A percentile compares a stretch with the other conserved stretches of the same genome.
Conservation (phyloP, 2,329 filamentous ascomycete species). For the Elsinoe perseae region DNA sequence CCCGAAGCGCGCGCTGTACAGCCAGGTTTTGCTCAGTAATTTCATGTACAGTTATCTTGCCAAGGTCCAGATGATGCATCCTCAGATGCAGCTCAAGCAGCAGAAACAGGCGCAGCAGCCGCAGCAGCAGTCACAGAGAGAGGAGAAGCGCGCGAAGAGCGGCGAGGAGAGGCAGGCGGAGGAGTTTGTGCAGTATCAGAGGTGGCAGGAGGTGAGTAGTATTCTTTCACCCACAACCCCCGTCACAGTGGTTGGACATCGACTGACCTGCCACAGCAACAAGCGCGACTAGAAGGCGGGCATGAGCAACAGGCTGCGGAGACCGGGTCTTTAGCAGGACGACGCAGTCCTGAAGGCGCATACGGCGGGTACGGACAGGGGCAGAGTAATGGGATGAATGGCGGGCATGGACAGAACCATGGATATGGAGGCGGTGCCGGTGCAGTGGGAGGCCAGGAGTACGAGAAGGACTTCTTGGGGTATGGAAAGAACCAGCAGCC, state of each 20-base stretch:
- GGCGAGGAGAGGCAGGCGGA: slow-evolving; percentile 23
- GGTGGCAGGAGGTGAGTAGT: slow-evolving; percentile 32
- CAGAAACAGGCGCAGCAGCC: slow-evolving; percentile 48
- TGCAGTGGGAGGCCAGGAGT: not conserved
- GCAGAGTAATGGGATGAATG: not conserved
- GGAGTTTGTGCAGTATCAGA: slow-evolving; percentile 32
- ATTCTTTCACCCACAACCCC: not conserved
- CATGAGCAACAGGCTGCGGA: slow-evolving; percentile 14
- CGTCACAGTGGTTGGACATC: not conserved
- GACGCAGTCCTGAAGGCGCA: not conserved
- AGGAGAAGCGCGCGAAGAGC: slow-evolving; percentile 27
- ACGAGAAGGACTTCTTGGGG: slow-evolving; percentile 10
- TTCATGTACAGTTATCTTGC: slow-evolving; percentile 99
- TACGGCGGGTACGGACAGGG: slow-evolving; percentile 1
- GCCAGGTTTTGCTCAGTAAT: slow-evolving; percentile 92
- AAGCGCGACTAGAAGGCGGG: slow-evolving; percentile 25
- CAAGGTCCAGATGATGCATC: slow-evolving; percentile 98
- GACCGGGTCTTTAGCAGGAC: slow-evolving; percentile 6
- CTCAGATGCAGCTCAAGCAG: slow-evolving; percentile 83
- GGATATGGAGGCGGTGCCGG: not conserved
- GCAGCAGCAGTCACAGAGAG: slow-evolving; percentile 27
- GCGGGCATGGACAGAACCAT: not conserved
- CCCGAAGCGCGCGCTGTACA: slow-evolving; percentile 80
- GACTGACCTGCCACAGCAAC: slow-evolving; percentile 23
- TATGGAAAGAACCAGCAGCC: slow-evolving; percentile 13